Evolutionary conservation across 371 early-diverging fungal genomes (phyloP), one percentile per base, ranked within the genome.

Genomic region (Actinomucor elegans): DNA sequence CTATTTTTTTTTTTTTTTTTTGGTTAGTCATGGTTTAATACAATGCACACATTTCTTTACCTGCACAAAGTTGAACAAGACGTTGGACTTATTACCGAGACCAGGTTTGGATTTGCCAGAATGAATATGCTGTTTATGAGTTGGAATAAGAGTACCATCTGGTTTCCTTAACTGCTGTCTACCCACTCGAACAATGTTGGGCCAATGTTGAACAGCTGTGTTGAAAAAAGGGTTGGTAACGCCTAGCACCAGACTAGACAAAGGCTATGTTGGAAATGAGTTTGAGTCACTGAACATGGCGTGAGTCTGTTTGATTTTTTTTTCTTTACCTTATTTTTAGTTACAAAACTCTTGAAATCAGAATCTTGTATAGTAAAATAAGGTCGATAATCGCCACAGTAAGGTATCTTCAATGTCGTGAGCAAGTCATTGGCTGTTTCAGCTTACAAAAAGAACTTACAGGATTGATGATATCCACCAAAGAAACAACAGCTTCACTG

Each of bases 341-440:
- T 85, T 5, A 87, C 85, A 56, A 89, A 81, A 14, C 78, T 68
- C 54, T 87, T 86, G 55, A 94, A 90, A 63, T 98, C 98, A 1
- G 92, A 75, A 64, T 96, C 97, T 64, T 96, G 96, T 41, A 98
- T 92, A 0, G 98, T 98, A 54, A 97, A 92, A 57, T 96, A 98
- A 21, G 97, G 97, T 20, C 97, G 85, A 61, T 85, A 95, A 67
- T 96, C 96, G 20, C 97, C 97, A 52, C 95, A 96, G 67, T 93
- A 96, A 17, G 90, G 90, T 40, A 94, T 91, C 85, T 88, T 5
- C 5, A 24, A 10, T n/a, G 55, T 46, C 11, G 35, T 17, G 3
- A 21, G 3, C 7, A 8, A 9, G 11, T 0, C 17, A 10, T 1
- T 31, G 10, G 12, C 7, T 3, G 12, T 31, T 31, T 31, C 31